Base-by-base conservation (phyloP, 2,329 filamentous ascomycete species). In the Passalora sequoiae region DNA sequence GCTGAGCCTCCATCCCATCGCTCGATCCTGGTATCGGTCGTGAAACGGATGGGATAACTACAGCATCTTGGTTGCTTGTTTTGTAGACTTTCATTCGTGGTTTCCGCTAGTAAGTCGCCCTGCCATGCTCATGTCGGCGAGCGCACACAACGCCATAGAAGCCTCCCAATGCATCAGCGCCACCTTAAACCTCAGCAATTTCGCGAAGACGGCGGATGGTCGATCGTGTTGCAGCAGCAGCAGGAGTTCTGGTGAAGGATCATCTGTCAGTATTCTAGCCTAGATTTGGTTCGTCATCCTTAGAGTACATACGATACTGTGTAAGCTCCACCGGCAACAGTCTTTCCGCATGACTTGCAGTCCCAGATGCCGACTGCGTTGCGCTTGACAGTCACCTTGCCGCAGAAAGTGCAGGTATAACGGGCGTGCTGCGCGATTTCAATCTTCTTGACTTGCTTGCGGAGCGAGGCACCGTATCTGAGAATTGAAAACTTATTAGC, bases 381-480 rank as follows among this genome's bases (percentile, higher is more conserved):
- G 68, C 91, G 84, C 79, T 66, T 66, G 53, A 66, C 64, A 24
- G 84, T 86, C 70, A 82, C 84, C 84, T 97, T 97, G 69, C 91
- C 91, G 81, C 89, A 95, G 86, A 97, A 98, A 60, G 89, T 91
- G 83, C 91, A 97, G 69, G 83, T 83, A 73, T 96, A 97, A 72
- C 85, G 85, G 77, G 89, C 88, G 80, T 98, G 92, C 76, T 97
- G 92, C 66, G 87, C 86, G 73, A 97, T 86, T 84, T 97, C 92
- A 85, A 96, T 95, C 86, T 96, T 96, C 88, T 97, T 97, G 69
- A 92, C 84, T 89, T 88, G 89, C 83, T 97, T 97, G 77, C 91
- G 87, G 75, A 97, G 88, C 67, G 92, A 97, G 71, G 92, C 91
- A 89, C 91, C 92, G 76, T 94, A 94, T 81, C 88, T n/a, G n/a